Evolutionary conservation across 2,329 filamentous ascomycete species (phyloP), one percentile per base, ranked within the genome.

Genomic region (Aspergillus glaucus): DNA sequence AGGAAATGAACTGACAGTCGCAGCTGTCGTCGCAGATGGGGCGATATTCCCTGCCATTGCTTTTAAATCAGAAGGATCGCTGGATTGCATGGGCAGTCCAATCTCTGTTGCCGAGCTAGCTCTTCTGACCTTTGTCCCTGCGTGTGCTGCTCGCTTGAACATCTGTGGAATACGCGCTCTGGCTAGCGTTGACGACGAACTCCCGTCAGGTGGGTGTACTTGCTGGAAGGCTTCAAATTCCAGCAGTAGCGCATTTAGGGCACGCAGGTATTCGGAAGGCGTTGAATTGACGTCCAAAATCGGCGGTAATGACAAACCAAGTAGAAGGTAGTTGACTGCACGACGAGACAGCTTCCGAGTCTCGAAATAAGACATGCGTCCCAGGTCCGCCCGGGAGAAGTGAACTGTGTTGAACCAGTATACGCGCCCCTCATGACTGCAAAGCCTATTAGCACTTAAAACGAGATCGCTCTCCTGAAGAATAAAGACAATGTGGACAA

Each of bases 321-420:
- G 85, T 28, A 97, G 80, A 49, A 98, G 83, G 68, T 92, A 95
- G 68, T 95, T 95, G 45, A 90, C 94, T 32, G 93, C 92, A 59
- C 93, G 88, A 50, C 91, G 86, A 53, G 88, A 85, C 44, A 96
- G 82, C 64, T 92, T 93, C 55, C 87, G 84, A 3, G 82, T 75
- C 50, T 94, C 87, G 64, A 94, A 92, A 64, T 89, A 95, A 42
- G 92, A 85, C 75, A 96, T 85, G 62, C 85, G 84, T 45, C 80
- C 75, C 30, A 97, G 78, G 67, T 95, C 89, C 26, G 81, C 70
- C 61, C 88, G 87, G 56, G 90, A 88, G 70, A 95, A 95, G 63
- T 95, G 86, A 52, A 95, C 82, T 0, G 93, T 96, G 72, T 96
- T 96, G 77, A 97, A 96, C 91, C 93, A 97, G 75, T 95, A 97